Evolutionary conservation across 1,139 yeast species (phyloP).

Genomic region (Geotrichum armillariae): DNA sequence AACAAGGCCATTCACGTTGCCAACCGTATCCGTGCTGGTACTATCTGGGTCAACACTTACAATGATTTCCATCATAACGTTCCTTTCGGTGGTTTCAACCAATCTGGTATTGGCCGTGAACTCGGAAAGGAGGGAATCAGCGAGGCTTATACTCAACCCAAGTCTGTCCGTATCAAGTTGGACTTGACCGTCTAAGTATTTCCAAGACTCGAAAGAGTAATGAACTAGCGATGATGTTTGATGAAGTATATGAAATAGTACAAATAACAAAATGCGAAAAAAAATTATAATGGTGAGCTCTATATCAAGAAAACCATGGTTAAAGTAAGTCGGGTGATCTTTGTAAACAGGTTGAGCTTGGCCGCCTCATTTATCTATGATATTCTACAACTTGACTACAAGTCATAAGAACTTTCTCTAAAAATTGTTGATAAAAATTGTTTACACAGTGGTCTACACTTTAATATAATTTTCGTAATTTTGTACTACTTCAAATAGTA

Average conservation of each 20-base stretch:
- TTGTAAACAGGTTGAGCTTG: no score
- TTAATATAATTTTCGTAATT: no score
- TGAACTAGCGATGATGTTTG: slow-evolving; percentile 1
- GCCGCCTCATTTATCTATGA: no score
- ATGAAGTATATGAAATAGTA: slow-evolving; percentile 1
- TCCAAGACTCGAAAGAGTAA: no score
- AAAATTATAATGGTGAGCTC: no score
- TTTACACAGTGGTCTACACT: no score
- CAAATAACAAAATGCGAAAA: background rate
- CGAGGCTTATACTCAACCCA: slow-evolving; percentile 73
- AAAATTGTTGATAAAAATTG: no score
- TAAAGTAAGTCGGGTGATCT: no score
- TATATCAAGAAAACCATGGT: no score
- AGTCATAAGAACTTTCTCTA: no score
- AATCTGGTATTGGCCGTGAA: slow-evolving; percentile 87
- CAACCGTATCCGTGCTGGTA: slow-evolving; percentile 71
- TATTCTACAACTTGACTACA: no score
- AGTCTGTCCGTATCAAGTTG: slow-evolving; percentile 52
- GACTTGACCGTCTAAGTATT: slow-evolving; percentile 9
- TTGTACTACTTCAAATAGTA: no score
- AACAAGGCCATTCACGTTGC: slow-evolving; percentile 65
- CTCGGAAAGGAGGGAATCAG: slow-evolving; percentile 73
- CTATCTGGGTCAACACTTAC: slow-evolving; percentile 77
- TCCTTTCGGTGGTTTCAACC: slow-evolving; percentile 77
- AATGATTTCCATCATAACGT: slow-evolving; percentile 76